phyloP scores from a whole-genome alignment of 106 monocot genomes.

The Agapanthus africanus region DNA sequence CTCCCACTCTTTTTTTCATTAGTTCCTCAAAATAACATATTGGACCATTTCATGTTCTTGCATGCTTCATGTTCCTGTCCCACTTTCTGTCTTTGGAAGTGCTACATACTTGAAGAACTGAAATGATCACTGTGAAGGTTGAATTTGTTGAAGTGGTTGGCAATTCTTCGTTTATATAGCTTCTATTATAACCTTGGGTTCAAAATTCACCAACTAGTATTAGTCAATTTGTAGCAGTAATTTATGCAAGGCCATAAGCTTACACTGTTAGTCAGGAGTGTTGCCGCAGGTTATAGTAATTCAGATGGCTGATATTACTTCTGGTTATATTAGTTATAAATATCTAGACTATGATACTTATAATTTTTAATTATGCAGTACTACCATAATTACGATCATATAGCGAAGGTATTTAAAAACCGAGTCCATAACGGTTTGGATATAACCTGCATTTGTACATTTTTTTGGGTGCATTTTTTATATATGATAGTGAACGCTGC shows the following conservation, averaged over 20 bases:
- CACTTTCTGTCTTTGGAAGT: neutral
- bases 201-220: neutral
- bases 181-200: neutral
- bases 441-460: neutral
- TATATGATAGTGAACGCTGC: neutral
- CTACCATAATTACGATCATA: neutral
- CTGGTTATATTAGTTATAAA: neutral
- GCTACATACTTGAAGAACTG: neutral
- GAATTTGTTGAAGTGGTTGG: neutral
- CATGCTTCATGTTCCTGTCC: neutral
- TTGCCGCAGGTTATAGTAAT: neutral
- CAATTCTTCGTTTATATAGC: neutral
- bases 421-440: neutral
- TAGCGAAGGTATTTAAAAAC: neutral
- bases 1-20: no score
- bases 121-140: neutral
- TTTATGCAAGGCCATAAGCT: neutral
- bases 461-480: neutral
- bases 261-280: neutral
- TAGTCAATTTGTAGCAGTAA: neutral
- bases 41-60: neutral
- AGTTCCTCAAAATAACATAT: neutral
- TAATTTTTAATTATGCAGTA: neutral
- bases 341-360: neutral
- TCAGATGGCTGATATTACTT: neutral